Base-by-base conservation (phyloP, 495 filamentous ascomycete genomes). In the Parathielavia hyrcaniae region DNA sequence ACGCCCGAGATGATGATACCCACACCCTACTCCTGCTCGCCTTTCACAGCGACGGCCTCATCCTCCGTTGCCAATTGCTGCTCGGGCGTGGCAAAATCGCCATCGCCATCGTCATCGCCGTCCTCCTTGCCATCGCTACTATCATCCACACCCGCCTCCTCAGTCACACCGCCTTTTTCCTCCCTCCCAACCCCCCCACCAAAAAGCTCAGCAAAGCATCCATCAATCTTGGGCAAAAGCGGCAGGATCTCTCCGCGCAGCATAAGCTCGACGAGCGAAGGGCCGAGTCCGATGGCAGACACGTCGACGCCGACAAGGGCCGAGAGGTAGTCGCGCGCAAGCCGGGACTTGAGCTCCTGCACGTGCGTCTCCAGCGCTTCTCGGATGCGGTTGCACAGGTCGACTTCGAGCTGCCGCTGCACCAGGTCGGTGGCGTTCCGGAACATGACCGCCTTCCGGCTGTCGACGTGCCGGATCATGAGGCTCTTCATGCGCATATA, bases 401-500 rank as follows among this genome's bases (percentile, higher is more conserved):
- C 20, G 0, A 67, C 57, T 38, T 50, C 34, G 10, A 84, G 67
- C 35, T 67, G 59, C 4, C 49, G 39, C 51, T 67, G 64, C 1
- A 84, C 80, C n/a, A 62, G 66, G 1, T 70, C 57, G 4, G 75
- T 74, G 46, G 77, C 78, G 10, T 71, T 50, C 17, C 61, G 53
- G 58, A 86, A 86, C 81, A 86, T 84, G 1, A 55, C 61, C 9
- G 70, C 57, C 1, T 74, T 71, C 1, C 69, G 44, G 0, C 48
- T 35, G 5, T 69, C 64, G 8, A 87, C 75, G 58, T 86, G 78
- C n/a, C 41, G 30, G 0, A 58, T 56, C 81, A 86, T 86, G 35
- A 61, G 50, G 4, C 22, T 58, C 60, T 83, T 86, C 80, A 86
- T 86, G 1, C 83, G 75, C 32, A 58, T 67, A 59, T 64, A 83